Percentiles rank a stretch among this genome's conserved stretches.
These are phyloP conservation scores for Yamadazyma insecticola DNA, from an alignment of 805 yeast genomes.

Conservation along the genomic window DNA sequence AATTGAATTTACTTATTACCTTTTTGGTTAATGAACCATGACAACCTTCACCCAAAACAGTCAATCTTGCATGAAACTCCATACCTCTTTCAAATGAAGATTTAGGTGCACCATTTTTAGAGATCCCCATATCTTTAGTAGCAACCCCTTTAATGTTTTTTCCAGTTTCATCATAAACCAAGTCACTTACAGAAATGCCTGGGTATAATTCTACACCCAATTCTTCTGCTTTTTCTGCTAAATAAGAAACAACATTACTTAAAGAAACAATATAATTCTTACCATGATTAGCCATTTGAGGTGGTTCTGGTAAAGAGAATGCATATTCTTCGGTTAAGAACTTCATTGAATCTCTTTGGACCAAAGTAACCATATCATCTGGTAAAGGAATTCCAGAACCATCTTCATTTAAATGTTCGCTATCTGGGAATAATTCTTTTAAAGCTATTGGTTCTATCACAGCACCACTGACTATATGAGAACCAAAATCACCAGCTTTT, in stretches of 20 bases:
- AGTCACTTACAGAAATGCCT: slow-evolving; percentile 78
- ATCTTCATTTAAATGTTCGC: slow-evolving; percentile 43
- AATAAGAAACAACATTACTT: slow-evolving; percentile 72
- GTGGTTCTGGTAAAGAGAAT: slow-evolving; percentile 86
- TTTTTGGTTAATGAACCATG: slow-evolving; percentile 90
- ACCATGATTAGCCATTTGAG: slow-evolving; percentile 77
- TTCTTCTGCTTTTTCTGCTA: slow-evolving; percentile 87
- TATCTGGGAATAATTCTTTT: slow-evolving; percentile 74
- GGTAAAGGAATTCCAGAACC: slow-evolving; percentile 74
- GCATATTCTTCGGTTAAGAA: slow-evolving; percentile 57
- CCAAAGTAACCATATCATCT: slow-evolving; percentile 67
- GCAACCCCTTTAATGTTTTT: slow-evolving; percentile 84
- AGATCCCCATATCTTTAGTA: slow-evolving; percentile 87
- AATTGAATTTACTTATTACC: slow-evolving; percentile 60
- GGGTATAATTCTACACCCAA: slow-evolving; percentile 93
- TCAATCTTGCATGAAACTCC: slow-evolving; percentile 90
- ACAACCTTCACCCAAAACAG: slow-evolving; percentile 96
- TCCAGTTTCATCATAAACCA: slow-evolving; percentile 54
- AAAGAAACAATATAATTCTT: slow-evolving; percentile 83
- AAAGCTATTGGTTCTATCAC: slow-evolving; percentile 88
- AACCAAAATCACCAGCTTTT: slow-evolving; percentile 90
- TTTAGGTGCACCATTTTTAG: slow-evolving; percentile 70
- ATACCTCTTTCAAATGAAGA: slow-evolving; percentile 90
- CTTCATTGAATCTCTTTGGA: slow-evolving; percentile 69
- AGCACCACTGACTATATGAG: slow-evolving; percentile 91